Percentiles rank a stretch among this genome's conserved stretches.
These are phyloP conservation scores for Massarina eburnea DNA, from an alignment of 2,329 filamentous ascomycete genomes.

Conservation along the genomic window DNA sequence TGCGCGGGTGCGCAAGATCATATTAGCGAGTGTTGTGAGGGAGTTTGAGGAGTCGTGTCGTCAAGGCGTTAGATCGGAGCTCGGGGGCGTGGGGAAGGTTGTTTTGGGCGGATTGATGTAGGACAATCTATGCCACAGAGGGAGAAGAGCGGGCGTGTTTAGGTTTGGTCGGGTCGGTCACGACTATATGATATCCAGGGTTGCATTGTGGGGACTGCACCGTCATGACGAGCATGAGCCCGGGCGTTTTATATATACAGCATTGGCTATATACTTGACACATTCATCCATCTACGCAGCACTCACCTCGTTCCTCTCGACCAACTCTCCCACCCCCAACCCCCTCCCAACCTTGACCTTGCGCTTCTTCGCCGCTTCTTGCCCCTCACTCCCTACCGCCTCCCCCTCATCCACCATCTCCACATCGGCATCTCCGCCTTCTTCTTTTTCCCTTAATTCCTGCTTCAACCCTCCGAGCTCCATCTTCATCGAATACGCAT, in stretches of 20 bases:
- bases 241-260: neutral
- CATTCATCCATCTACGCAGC: constrained; percentile 7
- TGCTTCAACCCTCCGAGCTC: constrained; percentile 66
- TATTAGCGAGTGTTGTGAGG: constrained; percentile 81
- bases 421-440: constrained; percentile 38
- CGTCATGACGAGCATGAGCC: neutral
- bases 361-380: constrained; percentile 46
- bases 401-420: constrained; percentile 39
- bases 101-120: constrained; percentile 86
- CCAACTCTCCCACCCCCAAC: constrained; percentile 74
- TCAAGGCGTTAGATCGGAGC: constrained; percentile 73
- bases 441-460: constrained; percentile 51
- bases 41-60: constrained; percentile 92
- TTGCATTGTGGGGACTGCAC: constrained; percentile 2
- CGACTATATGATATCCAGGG: constrained; percentile 8
- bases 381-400: constrained; percentile 37
- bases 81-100: constrained; percentile 83
- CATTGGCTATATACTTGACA: neutral
- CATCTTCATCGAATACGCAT: constrained; percentile 92
- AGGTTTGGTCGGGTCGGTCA: constrained; percentile 3
- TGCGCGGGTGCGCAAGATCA: constrained; percentile 79
- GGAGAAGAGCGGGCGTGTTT: neutral
- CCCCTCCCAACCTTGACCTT: constrained; percentile 80
- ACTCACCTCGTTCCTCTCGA: constrained; percentile 65
- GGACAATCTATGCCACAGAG: neutral